A percentile compares a stretch with the other conserved stretches of the same genome.
Evolutionary conservation across 108 stramenopile genomes (phyloP).

Genomic region (Seminavis robusta): DNA sequence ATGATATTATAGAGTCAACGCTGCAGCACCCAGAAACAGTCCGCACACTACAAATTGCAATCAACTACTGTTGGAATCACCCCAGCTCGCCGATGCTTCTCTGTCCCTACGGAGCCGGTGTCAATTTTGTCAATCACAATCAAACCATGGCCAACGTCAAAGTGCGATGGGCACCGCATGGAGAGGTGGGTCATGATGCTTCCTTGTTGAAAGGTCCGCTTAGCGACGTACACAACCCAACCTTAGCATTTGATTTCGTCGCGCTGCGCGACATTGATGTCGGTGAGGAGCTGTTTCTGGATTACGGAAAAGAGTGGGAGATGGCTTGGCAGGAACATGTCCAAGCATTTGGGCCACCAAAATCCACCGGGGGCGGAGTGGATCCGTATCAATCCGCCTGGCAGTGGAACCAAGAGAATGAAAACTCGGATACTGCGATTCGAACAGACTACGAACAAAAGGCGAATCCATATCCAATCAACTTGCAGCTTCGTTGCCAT

Average conservation of each 20-base stretch:
- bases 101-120: slow-evolving; percentile 41
- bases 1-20: background rate
- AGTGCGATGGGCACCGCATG: slow-evolving; percentile 19
- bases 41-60: slow-evolving; percentile 26
- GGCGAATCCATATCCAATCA: slow-evolving; percentile 16
- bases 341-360: slow-evolving; percentile 30
- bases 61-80: slow-evolving; percentile 58
- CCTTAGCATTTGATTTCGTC: slow-evolving; percentile 66
- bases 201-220: too few species aligned
- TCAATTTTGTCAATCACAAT: slow-evolving; percentile 57
- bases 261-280: slow-evolving; percentile 68
- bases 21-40: background rate
- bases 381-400: background rate
- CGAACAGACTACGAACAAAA: slow-evolving; percentile 21
- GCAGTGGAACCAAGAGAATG: slow-evolving; percentile 22
- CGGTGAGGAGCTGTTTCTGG: slow-evolving; percentile 73
- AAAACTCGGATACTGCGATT: background rate
- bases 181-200: slow-evolving; percentile 19
- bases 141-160: slow-evolving; percentile 28
- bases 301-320: slow-evolving; percentile 72
- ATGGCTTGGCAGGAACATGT: slow-evolving; percentile 66
- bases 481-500: slow-evolving; percentile 21
- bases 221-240: too few species aligned
- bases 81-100: slow-evolving; percentile 37
- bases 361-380: too few species aligned